Conservation (phyloP, 768 basidiomycete species). For the Serendipita sp. region DNA sequence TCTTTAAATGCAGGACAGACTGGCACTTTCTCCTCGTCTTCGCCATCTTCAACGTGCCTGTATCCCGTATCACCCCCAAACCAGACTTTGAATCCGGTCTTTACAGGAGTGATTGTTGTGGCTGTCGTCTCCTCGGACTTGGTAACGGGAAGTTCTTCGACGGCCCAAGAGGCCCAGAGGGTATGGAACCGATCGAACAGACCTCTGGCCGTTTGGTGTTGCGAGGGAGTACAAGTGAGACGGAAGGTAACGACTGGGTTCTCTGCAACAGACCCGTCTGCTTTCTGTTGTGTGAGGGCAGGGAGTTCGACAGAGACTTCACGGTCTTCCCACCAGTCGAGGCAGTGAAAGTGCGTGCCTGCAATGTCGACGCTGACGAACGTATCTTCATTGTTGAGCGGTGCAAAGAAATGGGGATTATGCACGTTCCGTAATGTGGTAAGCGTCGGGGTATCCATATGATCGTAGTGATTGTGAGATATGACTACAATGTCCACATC, state of each 20-base stretch:
- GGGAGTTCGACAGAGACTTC: constrained; percentile 14
- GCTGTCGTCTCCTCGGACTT: constrained; percentile 32
- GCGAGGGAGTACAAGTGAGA: constrained; percentile 45
- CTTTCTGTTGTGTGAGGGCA: no score
- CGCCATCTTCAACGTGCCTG: constrained; percentile 29
- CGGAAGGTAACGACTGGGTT: constrained; percentile 22
- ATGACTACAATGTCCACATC: constrained; percentile 46
- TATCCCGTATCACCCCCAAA: constrained; percentile 63
- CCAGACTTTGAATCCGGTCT: constrained; percentile 20
- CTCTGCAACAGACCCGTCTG: constrained; percentile 7
- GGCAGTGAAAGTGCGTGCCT: constrained; percentile 27
- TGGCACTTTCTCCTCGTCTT: constrained; percentile 34
- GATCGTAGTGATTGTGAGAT: constrained; percentile 41
- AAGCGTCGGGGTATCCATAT: constrained; percentile 33
- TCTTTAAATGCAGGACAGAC: constrained; percentile 58
- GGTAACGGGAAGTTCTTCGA: constrained; percentile 34
- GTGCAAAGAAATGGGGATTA: constrained; percentile 39
- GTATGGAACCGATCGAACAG: constrained; percentile 36
- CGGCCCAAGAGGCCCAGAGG: constrained; percentile 52
- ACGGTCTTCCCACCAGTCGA: constrained; percentile 51
- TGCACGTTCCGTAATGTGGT: constrained; percentile 19
- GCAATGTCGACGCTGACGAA: constrained; percentile 28
- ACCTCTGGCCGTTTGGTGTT: constrained; percentile 43
- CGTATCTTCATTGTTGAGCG: constrained; percentile 34
- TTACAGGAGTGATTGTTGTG: constrained; percentile 35